These are phyloP conservation scores for Trichoderma harzianum DNA, from an alignment of 2,329 filamentous ascomycete species.

Conservation along the genomic window DNA sequence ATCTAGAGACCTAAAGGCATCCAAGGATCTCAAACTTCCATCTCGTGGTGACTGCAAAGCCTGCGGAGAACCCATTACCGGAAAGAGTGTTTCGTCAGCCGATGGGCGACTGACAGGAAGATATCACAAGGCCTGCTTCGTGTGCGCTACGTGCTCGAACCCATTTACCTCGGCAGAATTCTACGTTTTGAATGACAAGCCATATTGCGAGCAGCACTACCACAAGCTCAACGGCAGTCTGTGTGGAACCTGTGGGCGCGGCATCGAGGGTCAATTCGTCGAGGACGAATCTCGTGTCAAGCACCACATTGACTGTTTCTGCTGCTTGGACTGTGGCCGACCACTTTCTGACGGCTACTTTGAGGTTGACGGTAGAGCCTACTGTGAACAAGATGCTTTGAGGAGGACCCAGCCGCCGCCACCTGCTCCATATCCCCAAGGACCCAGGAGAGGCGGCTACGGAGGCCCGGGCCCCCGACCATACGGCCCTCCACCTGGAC, in stretches of 20 bases:
- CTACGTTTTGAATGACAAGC: conserved; percentile 82
- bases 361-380: conserved; percentile 75
- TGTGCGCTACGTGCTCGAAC: conserved; percentile 76
- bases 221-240: conserved; percentile 86
- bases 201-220: conserved; percentile 90
- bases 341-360: conserved; percentile 84
- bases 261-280: conserved; percentile 91
- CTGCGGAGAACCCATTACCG: conserved; percentile 73
- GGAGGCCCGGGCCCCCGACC: conserved; percentile 14
- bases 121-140: conserved; percentile 94
- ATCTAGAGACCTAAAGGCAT: conserved; percentile 25
- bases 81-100: conserved; percentile 90
- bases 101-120: conserved; percentile 88
- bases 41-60: conserved; percentile 78
- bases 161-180: conserved; percentile 87
- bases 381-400: conserved; percentile 84
- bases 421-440: not conserved
- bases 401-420: conserved; percentile 42
- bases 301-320: conserved; percentile 84
- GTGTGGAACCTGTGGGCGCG: conserved; percentile 73
- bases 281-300: conserved; percentile 76
- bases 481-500: conserved; percentile 21
- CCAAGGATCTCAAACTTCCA: conserved; percentile 39
- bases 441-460: conserved; percentile 6
- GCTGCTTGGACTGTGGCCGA: conserved; percentile 72